Percentiles rank a stretch among this genome's conserved stretches.
phyloP scores from a whole-genome alignment of 2,329 filamentous ascomycete genomes.

The Colletotrichum truncatum region DNA sequence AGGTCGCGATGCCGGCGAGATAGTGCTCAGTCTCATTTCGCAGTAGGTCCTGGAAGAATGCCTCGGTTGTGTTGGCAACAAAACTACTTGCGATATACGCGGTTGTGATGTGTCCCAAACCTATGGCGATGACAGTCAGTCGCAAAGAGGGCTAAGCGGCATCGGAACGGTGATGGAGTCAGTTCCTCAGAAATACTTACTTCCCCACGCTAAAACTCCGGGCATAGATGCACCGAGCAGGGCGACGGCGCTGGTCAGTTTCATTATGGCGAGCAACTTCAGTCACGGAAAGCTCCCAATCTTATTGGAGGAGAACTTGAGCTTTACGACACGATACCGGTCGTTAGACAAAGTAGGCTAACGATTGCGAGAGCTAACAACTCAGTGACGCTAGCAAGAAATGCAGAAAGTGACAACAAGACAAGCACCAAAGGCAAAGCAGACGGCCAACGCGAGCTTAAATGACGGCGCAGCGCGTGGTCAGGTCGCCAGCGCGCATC shows the following conservation, averaged over 20 bases:
- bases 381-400: too few species aligned
- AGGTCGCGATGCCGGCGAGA: slow-evolving; percentile 70
- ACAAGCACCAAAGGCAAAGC: not conserved
- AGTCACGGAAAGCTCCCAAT: not conserved
- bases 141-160: not conserved
- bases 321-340: not conserved
- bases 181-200: slow-evolving; percentile 38
- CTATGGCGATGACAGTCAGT: slow-evolving; percentile 41
- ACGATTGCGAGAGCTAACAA: not conserved
- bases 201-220: slow-evolving; percentile 50
- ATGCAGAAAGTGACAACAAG: too few species aligned
- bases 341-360: not conserved
- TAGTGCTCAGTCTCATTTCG: slow-evolving; percentile 64
- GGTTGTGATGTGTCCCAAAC: slow-evolving; percentile 72
- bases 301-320: not conserved
- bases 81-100: slow-evolving; percentile 71
- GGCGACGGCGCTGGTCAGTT: slow-evolving; percentile 36
- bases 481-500: slow-evolving; percentile 15
- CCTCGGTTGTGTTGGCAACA: slow-evolving; percentile 63
- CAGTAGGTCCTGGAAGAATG: slow-evolving; percentile 67
- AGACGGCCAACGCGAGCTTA: slow-evolving; percentile 5
- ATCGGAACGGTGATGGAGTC: not conserved
- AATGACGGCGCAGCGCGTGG: slow-evolving; percentile 23
- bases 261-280: slow-evolving; percentile 37
- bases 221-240: slow-evolving; percentile 43